phyloP scores from a whole-genome alignment of 2,329 filamentous ascomycete species.

The Paraconiothyrium sp. region DNA sequence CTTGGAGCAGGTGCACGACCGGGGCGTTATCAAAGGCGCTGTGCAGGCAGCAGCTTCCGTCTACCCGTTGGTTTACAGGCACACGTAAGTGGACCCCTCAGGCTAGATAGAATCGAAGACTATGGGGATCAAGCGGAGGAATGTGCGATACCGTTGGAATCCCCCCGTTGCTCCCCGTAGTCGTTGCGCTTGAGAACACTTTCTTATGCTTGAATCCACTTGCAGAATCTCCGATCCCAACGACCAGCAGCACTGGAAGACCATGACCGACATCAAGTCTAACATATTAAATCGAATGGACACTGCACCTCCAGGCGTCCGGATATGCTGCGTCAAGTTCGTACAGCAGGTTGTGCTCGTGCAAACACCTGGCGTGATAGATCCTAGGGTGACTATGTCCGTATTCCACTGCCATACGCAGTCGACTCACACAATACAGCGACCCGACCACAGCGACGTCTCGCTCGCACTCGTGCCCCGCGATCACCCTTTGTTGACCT shows the following conservation, averaged over 20 bases:
- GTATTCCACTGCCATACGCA: constrained; percentile 10
- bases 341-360: constrained; percentile 91
- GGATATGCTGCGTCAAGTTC: constrained; percentile 97
- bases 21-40: constrained; percentile 81
- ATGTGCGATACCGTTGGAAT: constrained; percentile 16
- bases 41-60: constrained; percentile 91
- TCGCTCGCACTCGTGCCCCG: constrained; percentile 86
- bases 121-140: background rate
- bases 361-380: constrained; percentile 86
- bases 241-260: constrained; percentile 84
- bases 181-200: constrained; percentile 32
- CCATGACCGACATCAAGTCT: constrained; percentile 87
- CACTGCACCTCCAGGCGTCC: constrained; percentile 75
- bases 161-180: constrained; percentile 22
- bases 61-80: constrained; percentile 89
- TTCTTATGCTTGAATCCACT: constrained; percentile 47
- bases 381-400: constrained; percentile 75
- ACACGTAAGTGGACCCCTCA: constrained; percentile 77
- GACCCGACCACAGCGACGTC: constrained; percentile 80
- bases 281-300: constrained; percentile 92
- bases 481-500: constrained; percentile 81
- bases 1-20: constrained; percentile 70
- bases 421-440: constrained; percentile 59
- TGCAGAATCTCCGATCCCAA: constrained; percentile 85
- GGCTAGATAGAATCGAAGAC: constrained; percentile 32